phyloP scores from a whole-genome alignment of 352 stramenopile genomes.

The Pythium aristosporum region DNA sequence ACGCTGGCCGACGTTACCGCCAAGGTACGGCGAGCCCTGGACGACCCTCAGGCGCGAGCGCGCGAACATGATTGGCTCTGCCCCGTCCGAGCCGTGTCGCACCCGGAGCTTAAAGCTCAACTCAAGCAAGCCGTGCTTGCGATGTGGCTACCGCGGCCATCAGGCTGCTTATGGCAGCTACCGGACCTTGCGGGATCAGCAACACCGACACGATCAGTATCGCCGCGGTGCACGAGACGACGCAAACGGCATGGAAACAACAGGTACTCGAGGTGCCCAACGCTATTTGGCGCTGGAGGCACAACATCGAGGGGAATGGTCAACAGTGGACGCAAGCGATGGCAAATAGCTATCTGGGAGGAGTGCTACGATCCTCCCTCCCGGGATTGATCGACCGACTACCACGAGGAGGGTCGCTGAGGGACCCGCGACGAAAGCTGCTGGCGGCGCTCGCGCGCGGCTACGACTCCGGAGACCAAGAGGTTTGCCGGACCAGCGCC shows the following conservation, averaged over 20 bases:
- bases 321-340: no score
- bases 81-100: background rate
- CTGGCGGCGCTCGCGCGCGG: no score
- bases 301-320: background rate
- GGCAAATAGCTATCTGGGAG: no score
- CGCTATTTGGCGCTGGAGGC: constrained; percentile 3
- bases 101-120: background rate
- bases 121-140: background rate
- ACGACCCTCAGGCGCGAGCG: background rate
- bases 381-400: no score
- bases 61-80: constrained; percentile 2
- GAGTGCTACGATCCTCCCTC: background rate
- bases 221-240: background rate
- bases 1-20: background rate
- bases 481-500: no score
- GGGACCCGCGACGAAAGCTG: no score
- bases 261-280: background rate
- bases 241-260: background rate
- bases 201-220: no score
- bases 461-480: no score
- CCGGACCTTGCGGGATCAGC: background rate
- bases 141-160: background rate
- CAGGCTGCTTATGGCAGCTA: background rate
- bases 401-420: no score
- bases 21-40: background rate